phyloP scores from a whole-genome alignment of 1,139 yeast genomes.

The Saccharomyces hybrid region DNA sequence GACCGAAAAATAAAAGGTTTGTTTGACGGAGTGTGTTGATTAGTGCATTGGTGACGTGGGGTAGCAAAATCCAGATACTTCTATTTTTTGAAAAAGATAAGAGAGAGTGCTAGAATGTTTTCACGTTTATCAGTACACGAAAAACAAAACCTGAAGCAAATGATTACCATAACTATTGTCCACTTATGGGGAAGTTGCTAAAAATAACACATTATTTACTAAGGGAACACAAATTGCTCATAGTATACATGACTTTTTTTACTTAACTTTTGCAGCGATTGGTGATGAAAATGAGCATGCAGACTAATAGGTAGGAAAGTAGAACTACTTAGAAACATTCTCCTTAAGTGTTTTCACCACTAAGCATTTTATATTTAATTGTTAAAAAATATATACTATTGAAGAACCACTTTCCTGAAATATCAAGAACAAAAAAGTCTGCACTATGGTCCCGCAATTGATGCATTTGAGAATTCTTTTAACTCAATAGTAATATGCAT shows the following conservation, averaged over 20 bases:
- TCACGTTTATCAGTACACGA: background rate
- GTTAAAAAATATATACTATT: too few species aligned
- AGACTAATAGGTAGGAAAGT: too few species aligned
- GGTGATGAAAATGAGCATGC: background rate
- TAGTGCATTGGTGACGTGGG: background rate
- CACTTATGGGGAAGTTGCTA: background rate
- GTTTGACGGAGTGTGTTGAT: background rate
- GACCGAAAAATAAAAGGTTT: too few species aligned
- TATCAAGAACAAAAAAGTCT: too few species aligned
- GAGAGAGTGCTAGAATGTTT: background rate
- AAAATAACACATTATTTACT: background rate
- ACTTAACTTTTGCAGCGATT: background rate
- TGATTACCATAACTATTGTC: background rate
- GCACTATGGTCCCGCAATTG: too few species aligned
- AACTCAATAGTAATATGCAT: too few species aligned
- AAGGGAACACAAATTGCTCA: background rate
- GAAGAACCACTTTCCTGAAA: too few species aligned
- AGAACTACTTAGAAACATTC: too few species aligned
- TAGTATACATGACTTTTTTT: background rate
- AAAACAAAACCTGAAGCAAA: background rate
- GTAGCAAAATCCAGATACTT: background rate
- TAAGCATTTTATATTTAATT: too few species aligned
- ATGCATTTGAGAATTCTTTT: too few species aligned
- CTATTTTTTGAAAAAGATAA: background rate
- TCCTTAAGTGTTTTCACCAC: too few species aligned